Conservation (phyloP, 352 stramenopile genomes). For the Thalassiosira ordinaria region DNA sequence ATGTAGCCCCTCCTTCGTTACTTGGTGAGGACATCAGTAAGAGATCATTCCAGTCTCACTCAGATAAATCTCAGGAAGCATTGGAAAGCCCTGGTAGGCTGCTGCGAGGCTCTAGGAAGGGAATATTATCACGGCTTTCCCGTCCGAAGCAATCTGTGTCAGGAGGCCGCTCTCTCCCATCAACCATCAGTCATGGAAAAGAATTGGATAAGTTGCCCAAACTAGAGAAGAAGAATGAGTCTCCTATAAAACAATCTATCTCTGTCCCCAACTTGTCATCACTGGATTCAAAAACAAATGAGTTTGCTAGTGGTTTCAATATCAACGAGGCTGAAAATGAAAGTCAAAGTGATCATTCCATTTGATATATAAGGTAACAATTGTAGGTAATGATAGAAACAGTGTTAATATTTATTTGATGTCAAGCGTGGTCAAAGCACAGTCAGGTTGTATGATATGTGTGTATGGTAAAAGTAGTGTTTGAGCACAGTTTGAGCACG, state of each 20-base stretch:
- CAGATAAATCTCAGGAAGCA: not conserved
- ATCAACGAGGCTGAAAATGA: not conserved
- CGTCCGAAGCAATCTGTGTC: slow-evolving; percentile 18
- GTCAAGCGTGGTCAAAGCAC: too few species aligned
- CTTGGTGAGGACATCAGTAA: not conserved
- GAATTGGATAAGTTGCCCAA: slow-evolving; percentile 34
- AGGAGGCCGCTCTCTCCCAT: too few species aligned
- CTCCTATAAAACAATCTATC: slow-evolving; percentile 8
- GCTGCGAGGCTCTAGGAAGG: too few species aligned
- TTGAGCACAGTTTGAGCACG: too few species aligned
- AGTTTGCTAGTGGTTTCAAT: not conserved
- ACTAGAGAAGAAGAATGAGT: slow-evolving; percentile 9
- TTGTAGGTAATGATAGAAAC: too few species aligned
- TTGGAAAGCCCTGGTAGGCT: not conserved
- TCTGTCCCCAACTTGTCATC: slow-evolving; percentile 43
- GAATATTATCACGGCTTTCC: slow-evolving; percentile 44
- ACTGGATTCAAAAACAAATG: slow-evolving; percentile 10
- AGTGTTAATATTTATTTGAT: too few species aligned
- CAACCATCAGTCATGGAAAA: slow-evolving; percentile 28
- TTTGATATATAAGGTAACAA: too few species aligned
- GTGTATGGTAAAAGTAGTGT: too few species aligned
- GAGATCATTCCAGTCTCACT: not conserved
- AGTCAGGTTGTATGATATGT: too few species aligned
- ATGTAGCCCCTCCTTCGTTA: not conserved
- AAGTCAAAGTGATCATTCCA: not conserved